Evolutionary conservation across 805 yeast species (phyloP), one percentile per base, ranked within the genome.

Genomic region (Grigorovia humatica): DNA sequence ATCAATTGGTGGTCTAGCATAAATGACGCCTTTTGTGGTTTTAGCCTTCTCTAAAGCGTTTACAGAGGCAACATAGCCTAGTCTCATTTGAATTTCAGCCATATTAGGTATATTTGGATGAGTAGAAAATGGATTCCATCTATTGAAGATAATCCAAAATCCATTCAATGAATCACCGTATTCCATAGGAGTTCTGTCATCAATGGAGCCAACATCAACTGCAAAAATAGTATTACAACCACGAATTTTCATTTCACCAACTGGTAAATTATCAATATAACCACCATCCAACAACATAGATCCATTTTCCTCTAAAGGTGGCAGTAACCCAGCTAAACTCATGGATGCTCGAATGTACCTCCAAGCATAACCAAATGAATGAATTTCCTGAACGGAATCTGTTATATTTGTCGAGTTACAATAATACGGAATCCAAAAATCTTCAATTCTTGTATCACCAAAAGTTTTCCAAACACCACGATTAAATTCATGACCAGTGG

Each of bases 381-480:
- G 99, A 29, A 91, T 80, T 59, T 93, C 99, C 95, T 91, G 93
- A 20, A 88, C 80, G 0, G 97, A 90, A 57, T 89, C 86, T 2
- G 99, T 93, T 50, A 91, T 88, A 64, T 91, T 91, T 15, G 99
- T 91, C 1, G 98, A 88, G 64, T 93, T 91, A 61, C 93, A 82
- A 64, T 80, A 91, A 65, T 79, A 91, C 55, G 78, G 82, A 54
- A 91, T 76, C 99, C 99, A 91, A 66, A 91, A 91, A 64, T 91
- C 99, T 65, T 91, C 99, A 57, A 91, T 88, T 60, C 96, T 82
- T 13, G 83, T 78, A 56, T 88, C 91, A 0, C 98, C 97, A 70
- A 91, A 86, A 0, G 88, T 80, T 66, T 93, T 91, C 96, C 97
- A 93, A n/a, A 91, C 80, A 48, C 99, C 98, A 58, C 98, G 75